Conservation (phyloP, 2,329 filamentous ascomycete species). For the Celoporthe dispersa region DNA sequence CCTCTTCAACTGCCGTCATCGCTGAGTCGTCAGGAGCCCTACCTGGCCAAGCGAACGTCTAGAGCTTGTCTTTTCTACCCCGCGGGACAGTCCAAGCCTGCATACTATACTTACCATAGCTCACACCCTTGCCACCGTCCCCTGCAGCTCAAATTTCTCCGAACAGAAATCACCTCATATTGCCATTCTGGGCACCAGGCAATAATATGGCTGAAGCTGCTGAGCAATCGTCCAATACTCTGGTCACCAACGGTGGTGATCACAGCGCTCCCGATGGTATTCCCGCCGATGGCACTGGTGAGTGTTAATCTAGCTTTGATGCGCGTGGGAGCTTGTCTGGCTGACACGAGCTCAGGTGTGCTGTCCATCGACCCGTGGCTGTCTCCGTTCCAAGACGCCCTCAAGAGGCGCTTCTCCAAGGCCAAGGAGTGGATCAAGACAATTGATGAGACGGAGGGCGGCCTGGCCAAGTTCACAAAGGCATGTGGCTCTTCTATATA, state of each 20-base stretch:
- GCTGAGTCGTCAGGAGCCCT: not conserved
- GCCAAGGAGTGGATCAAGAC: slow-evolving; percentile 85
- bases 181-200: slow-evolving; percentile 14
- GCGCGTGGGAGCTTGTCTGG: slow-evolving; percentile 3
- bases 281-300: slow-evolving; percentile 75
- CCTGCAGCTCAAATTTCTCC: not conserved
- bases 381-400: slow-evolving; percentile 76
- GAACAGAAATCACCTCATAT: not conserved
- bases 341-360: slow-evolving; percentile 64
- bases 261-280: slow-evolving; percentile 51
- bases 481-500: slow-evolving; percentile 51
- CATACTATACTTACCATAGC: not conserved
- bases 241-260: slow-evolving; percentile 40
- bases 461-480: slow-evolving; percentile 87
- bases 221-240: slow-evolving; percentile 50
- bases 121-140: slow-evolving; percentile 11
- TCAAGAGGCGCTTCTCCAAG: slow-evolving; percentile 77
- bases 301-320: slow-evolving; percentile 31
- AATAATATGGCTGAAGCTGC: slow-evolving; percentile 44
- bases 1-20: not conserved
- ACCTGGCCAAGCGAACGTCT: not conserved
- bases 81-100: not conserved
- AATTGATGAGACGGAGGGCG: slow-evolving; percentile 83
- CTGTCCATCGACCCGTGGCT: slow-evolving; percentile 88
- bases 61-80: not conserved